phyloP scores from a whole-genome alignment of 371 early-diverging fungal species.

The Mucor sp. region DNA sequence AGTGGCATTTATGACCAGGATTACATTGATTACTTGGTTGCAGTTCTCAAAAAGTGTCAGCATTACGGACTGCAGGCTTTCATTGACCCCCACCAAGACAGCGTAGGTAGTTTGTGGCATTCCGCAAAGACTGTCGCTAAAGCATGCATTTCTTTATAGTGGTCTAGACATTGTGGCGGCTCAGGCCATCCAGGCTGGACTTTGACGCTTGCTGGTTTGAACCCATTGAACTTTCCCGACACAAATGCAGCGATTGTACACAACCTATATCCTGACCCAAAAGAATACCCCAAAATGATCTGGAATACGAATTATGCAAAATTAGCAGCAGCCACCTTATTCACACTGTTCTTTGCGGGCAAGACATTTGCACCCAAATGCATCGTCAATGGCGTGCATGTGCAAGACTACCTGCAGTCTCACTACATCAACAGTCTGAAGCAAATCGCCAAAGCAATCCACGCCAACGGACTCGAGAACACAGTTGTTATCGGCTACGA shows the following conservation, averaged over 20 bases:
- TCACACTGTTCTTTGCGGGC: conserved; percentile 82
- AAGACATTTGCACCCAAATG: conserved; percentile 71
- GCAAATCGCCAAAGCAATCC: conserved; percentile 55
- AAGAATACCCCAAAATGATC: conserved; percentile 76
- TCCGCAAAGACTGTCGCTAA: neutral
- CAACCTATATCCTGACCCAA: conserved; percentile 68
- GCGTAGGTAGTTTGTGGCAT: conserved; percentile 35
- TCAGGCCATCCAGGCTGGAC: conserved; percentile 92
- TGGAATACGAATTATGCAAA: conserved; percentile 90
- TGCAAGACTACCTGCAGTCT: conserved; percentile 60
- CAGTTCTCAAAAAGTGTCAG: conserved; percentile 63
- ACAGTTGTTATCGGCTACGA: conserved; percentile 74
- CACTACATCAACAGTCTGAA: conserved; percentile 53
- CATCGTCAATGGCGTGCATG: conserved; percentile 50
- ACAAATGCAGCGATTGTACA: conserved; percentile 81
- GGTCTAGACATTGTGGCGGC: conserved; percentile 81
- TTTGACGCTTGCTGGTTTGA: conserved; percentile 71
- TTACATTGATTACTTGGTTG: conserved; percentile 76
- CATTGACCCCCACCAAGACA: conserved; percentile 84
- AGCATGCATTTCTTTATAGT: conserved; percentile 37
- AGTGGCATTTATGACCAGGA: conserved; percentile 85
- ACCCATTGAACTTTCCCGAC: conserved; percentile 59
- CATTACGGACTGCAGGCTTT: conserved; percentile 75
- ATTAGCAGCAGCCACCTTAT: conserved; percentile 83
- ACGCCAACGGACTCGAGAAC: conserved; percentile 47